These are phyloP conservation scores for Tephrocybe sp. DNA, from an alignment of 768 basidiomycete species.

Conservation along the genomic window DNA sequence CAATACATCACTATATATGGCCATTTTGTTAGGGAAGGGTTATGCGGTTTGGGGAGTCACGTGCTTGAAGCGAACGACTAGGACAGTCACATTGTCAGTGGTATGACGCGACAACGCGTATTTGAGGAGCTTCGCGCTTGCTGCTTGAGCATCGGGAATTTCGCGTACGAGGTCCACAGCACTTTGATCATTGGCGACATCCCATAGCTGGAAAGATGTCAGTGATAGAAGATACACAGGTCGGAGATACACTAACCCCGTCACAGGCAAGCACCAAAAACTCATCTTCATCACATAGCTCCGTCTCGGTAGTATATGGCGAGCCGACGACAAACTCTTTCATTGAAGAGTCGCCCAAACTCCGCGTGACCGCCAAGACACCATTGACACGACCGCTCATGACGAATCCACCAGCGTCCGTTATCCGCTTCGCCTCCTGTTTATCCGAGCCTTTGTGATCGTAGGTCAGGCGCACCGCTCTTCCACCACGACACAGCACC, in stretches of 20 bases:
- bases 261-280: conserved; percentile 96
- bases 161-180: conserved; percentile 84
- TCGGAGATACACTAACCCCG: conserved; percentile 61
- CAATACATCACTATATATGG: background rate
- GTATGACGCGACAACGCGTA: conserved; percentile 88
- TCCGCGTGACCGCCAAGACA: conserved; percentile 93
- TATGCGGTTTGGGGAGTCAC: conserved; percentile 19
- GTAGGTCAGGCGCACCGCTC: conserved; percentile 91
- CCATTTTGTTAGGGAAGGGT: background rate
- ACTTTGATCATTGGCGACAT: conserved; percentile 87
- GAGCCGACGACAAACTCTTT: conserved; percentile 99
- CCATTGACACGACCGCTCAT: conserved; percentile 99
- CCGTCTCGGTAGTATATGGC: conserved; percentile 98
- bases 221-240: conserved; percentile 6
- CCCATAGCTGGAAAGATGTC: conserved; percentile 74
- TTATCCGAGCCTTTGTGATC: conserved; percentile 98
- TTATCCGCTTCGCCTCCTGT: conserved; percentile 97
- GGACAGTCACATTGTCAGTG: conserved; percentile 90
- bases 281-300: conserved; percentile 87
- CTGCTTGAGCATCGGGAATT: conserved; percentile 75
- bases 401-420: conserved; percentile 96
- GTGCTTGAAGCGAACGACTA: conserved; percentile 82
- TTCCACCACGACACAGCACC: conserved; percentile 88
- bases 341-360: conserved; percentile 96
- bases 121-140: conserved; percentile 70